These are phyloP conservation scores for Discostella stelligeroides DNA, from an alignment of 108 stramenopile species.

Conservation along the genomic window DNA sequence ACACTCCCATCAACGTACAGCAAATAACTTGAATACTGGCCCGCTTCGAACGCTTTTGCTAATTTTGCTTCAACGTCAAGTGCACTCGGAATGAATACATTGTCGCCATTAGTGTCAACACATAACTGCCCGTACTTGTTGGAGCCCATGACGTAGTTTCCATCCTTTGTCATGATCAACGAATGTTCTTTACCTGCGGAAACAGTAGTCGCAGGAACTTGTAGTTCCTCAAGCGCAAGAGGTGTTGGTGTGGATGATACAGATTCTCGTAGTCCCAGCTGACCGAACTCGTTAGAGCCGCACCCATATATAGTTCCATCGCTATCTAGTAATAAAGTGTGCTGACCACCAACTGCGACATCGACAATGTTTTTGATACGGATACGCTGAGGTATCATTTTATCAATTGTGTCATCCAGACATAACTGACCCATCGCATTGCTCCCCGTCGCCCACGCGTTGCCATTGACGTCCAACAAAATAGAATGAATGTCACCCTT, in stretches of 20 bases:
- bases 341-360: slow-evolving; percentile 14
- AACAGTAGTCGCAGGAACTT: slow-evolving; percentile 17
- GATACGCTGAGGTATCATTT: slow-evolving; percentile 12
- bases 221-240: slow-evolving; percentile 18
- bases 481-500: slow-evolving; percentile 35
- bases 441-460: slow-evolving; percentile 29
- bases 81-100: slow-evolving; percentile 8
- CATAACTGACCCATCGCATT: slow-evolving; percentile 35
- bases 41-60: slow-evolving; percentile 17
- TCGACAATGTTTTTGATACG: slow-evolving; percentile 12
- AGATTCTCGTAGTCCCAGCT: slow-evolving; percentile 43
- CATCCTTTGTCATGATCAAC: slow-evolving; percentile 17
- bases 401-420: slow-evolving; percentile 9
- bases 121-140: slow-evolving; percentile 53
- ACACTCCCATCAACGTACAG: slow-evolving; percentile 40
- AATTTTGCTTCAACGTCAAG: background rate
- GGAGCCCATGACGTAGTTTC: slow-evolving; percentile 38
- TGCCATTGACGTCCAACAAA: slow-evolving; percentile 19
- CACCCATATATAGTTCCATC: slow-evolving; percentile 27
- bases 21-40: slow-evolving; percentile 38
- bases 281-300: slow-evolving; percentile 40
- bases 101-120: slow-evolving; percentile 37
- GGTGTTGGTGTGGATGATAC: slow-evolving; percentile 17
- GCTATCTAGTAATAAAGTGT: slow-evolving; percentile 4
- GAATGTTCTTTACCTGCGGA: slow-evolving; percentile 47